Base-by-base conservation (phyloP, 1,284 basidiomycete species). In the Apiotrichum siamense region DNA sequence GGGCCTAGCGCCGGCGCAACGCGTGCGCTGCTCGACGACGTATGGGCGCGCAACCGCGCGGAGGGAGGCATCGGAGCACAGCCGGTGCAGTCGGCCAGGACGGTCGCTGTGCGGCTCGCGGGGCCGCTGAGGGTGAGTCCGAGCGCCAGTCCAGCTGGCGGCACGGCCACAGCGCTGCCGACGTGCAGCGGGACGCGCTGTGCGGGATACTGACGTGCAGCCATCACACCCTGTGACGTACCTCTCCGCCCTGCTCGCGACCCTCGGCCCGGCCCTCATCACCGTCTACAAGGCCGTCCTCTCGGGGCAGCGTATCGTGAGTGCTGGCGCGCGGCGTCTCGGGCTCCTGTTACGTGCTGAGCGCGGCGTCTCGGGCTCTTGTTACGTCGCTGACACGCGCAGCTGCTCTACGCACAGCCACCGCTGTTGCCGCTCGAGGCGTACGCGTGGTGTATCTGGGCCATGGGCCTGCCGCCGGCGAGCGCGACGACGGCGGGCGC, bases 331-430 rank as follows among this genome's bases (percentile, higher is more conserved):
- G 12, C 12, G 7, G n/a, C n/a, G n/a, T n/a, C n/a, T n/a, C n/a
- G n/a, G n/a, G n/a, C n/a, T n/a, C n/a, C n/a, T n/a, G n/a, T 12
- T n/a, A 12, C 13, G 10, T 15, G 10, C 33, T 35, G 33, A 35
- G 13, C 29, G 33, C n/a, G n/a, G n/a, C n/a, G n/a, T n/a, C n/a
- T n/a, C n/a, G n/a, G n/a, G n/a, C n/a, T n/a, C n/a, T n/a, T n/a
- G n/a, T 11, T 4, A 17, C 20, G n/a, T 17, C 3, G 18, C 36
- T 44, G 15, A 49, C 26, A n/a, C n/a, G n/a, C n/a, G 10, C 49
- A 70, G 69, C 57, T 72, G 2, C 54, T 72, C n/a, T 69, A 70
- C 51, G 63, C 65, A 3, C 55, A 62, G 6, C 70, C 70, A 9
- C 70, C 70, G 2, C 52, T 72, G 1, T 52, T 66, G 3, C 63